phyloP scores from a whole-genome alignment of 352 stramenopile species.

The Phytophthora chlamydospora region DNA sequence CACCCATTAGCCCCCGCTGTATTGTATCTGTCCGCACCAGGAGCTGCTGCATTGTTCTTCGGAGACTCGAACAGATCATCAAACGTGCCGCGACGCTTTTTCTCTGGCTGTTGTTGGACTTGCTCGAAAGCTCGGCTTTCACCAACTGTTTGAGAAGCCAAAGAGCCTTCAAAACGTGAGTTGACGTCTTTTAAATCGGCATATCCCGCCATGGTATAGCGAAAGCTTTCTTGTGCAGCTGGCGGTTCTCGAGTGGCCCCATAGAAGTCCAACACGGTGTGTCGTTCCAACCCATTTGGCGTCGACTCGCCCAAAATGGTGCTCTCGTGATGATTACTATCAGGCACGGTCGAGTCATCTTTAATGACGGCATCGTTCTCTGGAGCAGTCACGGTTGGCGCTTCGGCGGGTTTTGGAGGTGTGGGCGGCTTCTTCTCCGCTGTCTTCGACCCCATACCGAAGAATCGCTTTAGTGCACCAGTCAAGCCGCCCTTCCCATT shows the following conservation, averaged over 20 bases:
- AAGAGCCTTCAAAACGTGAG: constrained; percentile 12
- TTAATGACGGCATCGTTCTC: constrained; percentile 12
- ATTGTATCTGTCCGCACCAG: constrained; percentile 11
- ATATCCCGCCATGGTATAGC: constrained; percentile 44
- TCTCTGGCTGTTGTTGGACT: constrained; percentile 23
- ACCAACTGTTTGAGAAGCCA: not conserved
- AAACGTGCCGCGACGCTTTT: constrained; percentile 68
- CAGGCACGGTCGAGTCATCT: not conserved
- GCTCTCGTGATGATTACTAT: not conserved
- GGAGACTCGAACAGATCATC: constrained; percentile 80
- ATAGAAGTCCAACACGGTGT: constrained; percentile 38
- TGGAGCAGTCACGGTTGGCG: not conserved
- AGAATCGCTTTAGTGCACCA: constrained; percentile 70
- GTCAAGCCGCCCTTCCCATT: constrained; percentile 44
- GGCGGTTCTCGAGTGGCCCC: constrained; percentile 5
- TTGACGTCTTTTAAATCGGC: constrained; percentile 8
- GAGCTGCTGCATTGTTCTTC: constrained; percentile 23
- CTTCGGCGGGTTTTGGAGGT: constrained; percentile 13
- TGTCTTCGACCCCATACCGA: constrained; percentile 53
- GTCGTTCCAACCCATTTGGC: constrained; percentile 19
- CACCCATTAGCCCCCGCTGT: constrained; percentile 13
- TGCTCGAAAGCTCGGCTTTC: constrained; percentile 5
- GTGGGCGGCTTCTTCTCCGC: constrained; percentile 21
- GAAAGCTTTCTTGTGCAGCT: constrained; percentile 22
- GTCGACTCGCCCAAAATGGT: constrained; percentile 3